A percentile compares a stretch with the other conserved stretches of the same genome.
These are phyloP conservation scores for Zopfia rhizophila DNA, from an alignment of 2,329 filamentous ascomycete species.

Conservation along the genomic window DNA sequence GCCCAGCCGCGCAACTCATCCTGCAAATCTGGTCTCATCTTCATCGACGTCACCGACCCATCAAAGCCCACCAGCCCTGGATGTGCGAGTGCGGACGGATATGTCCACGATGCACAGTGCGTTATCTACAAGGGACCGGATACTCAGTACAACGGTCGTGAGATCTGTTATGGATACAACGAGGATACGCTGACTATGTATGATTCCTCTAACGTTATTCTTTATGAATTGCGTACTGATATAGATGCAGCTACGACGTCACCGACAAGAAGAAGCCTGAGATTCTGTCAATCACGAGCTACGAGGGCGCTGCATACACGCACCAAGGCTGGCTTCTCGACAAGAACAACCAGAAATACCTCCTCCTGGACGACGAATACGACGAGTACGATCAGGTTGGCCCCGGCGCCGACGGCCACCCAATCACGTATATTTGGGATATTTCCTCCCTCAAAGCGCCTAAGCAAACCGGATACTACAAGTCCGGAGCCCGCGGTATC, in stretches of 20 bases:
- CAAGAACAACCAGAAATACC: slow-evolving; percentile 44
- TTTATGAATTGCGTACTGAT: background rate
- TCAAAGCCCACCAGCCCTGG: slow-evolving; percentile 64
- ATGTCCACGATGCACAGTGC: slow-evolving; percentile 71
- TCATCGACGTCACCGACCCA: slow-evolving; percentile 67
- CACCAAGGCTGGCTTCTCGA: slow-evolving; percentile 67
- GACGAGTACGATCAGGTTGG: slow-evolving; percentile 52
- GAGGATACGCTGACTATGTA: slow-evolving; percentile 62
- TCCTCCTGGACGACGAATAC: slow-evolving; percentile 53
- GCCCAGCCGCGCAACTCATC: slow-evolving; percentile 42
- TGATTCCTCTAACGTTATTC: background rate
- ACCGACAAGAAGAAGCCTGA: slow-evolving; percentile 59
- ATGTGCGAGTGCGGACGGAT: slow-evolving; percentile 66
- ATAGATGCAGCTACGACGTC: slow-evolving; percentile 55
- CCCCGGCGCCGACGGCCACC: slow-evolving; percentile 44
- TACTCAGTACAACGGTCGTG: slow-evolving; percentile 57
- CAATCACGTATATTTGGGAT: slow-evolving; percentile 54
- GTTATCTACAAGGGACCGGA: slow-evolving; percentile 66
- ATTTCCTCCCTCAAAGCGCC: slow-evolving; percentile 45
- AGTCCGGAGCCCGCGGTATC: slow-evolving; percentile 50
- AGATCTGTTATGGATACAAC: slow-evolving; percentile 69
- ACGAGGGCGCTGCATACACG: slow-evolving; percentile 68
- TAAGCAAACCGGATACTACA: slow-evolving; percentile 57
- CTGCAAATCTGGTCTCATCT: slow-evolving; percentile 67
- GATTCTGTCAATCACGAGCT: slow-evolving; percentile 65